phyloP scores from a whole-genome alignment of 140 eudicot genomes.

The Ambrosia hybrid region DNA sequence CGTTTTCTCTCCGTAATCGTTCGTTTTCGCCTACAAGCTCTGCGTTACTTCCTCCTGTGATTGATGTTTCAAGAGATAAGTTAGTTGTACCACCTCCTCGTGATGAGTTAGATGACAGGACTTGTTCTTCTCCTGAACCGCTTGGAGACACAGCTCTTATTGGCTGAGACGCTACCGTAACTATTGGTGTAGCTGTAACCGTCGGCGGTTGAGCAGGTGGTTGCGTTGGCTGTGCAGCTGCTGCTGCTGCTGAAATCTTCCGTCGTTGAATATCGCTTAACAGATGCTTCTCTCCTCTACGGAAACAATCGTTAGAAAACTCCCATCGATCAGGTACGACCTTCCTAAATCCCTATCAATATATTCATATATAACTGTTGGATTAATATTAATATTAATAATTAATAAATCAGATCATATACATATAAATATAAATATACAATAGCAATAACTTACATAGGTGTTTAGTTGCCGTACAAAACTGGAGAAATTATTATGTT shows the following conservation, averaged over 20 bases:
- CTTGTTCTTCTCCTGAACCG: constrained; percentile 82
- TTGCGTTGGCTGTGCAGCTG: constrained; percentile 19
- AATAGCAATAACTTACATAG: constrained; percentile 39
- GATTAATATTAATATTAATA: not conserved
- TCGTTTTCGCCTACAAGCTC: constrained; percentile 78
- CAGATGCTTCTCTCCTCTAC: constrained; percentile 63
- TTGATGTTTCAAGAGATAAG: constrained; percentile 32
- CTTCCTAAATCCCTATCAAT: constrained; percentile 74
- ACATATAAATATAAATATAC: too few relatives aligned
- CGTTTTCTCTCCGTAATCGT: constrained; percentile 58
- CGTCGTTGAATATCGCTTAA: constrained; percentile 87
- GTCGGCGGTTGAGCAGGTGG: constrained; percentile 24
- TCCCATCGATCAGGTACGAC: constrained; percentile 96
- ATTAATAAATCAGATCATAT: too few relatives aligned
- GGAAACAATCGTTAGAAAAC: constrained; percentile 69
- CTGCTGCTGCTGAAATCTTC: constrained; percentile 34
- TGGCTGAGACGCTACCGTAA: constrained; percentile 33
- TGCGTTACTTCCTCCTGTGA: constrained; percentile 35
- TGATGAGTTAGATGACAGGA: constrained; percentile 61
- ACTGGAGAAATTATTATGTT: constrained; percentile 83
- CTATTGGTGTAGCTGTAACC: constrained; percentile 16
- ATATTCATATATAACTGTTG: too few relatives aligned
- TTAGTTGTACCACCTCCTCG: constrained; percentile 35
- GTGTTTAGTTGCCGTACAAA: constrained; percentile 89
- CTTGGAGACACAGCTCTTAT: constrained; percentile 47